These are phyloP conservation scores for Mycena floridula DNA, from an alignment of 768 basidiomycete species.

Conservation along the genomic window DNA sequence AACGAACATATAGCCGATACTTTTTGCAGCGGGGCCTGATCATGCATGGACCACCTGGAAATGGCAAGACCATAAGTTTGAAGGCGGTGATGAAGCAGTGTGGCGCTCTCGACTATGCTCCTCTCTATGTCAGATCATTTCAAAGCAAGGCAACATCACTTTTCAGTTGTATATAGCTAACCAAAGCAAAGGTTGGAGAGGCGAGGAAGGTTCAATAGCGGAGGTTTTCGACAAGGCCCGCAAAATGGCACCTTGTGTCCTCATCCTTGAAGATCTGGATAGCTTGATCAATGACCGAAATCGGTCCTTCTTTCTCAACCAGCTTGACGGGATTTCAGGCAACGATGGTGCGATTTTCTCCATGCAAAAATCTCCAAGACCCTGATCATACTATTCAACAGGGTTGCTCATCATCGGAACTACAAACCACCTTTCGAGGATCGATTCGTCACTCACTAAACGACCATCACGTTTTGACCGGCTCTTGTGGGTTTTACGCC, in stretches of 20 bases:
- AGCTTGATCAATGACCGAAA: conserved; percentile 74
- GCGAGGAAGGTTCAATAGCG: conserved; percentile 65
- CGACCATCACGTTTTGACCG: conserved; percentile 84
- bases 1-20: neutral
- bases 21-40: conserved; percentile 65
- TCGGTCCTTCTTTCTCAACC: conserved; percentile 85
- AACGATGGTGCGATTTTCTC: too few species aligned
- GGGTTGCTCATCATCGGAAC: conserved; percentile 68
- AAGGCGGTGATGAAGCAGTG: conserved; percentile 79
- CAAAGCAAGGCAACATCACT: conserved; percentile 36
- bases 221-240: conserved; percentile 71
- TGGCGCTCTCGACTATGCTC: conserved; percentile 51
- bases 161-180: neutral
- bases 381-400: too few species aligned
- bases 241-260: conserved; percentile 57
- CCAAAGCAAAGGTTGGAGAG: conserved; percentile 37
- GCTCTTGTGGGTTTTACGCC: conserved; percentile 61
- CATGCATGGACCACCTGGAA: conserved; percentile 81
- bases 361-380: too few species aligned
- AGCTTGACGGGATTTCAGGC: conserved; percentile 72
- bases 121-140: conserved; percentile 82
- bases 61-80: conserved; percentile 80
- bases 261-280: conserved; percentile 59
- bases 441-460: conserved; percentile 71
- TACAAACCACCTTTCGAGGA: conserved; percentile 78